Conservation (phyloP, 352 stramenopile genomes). For the Phytophthora crassamura region DNA sequence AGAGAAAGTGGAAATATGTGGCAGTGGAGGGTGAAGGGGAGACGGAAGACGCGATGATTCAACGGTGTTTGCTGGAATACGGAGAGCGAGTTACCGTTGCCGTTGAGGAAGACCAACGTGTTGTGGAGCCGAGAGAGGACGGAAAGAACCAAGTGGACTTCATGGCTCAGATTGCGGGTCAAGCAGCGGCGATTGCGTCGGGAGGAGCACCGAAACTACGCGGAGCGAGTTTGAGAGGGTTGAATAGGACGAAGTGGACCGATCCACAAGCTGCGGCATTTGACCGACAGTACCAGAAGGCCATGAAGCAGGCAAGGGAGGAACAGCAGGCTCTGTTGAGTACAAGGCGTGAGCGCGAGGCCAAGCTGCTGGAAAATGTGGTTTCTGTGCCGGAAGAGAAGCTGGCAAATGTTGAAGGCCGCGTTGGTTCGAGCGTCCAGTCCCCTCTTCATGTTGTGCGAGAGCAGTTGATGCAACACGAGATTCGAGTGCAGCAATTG, state of each 20-base stretch:
- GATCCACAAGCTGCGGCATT: slow-evolving; percentile 51
- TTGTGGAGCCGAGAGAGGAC: slow-evolving; percentile 11
- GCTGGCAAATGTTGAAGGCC: slow-evolving; percentile 8
- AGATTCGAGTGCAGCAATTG: slow-evolving; percentile 44
- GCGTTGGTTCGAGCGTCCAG: slow-evolving; percentile 9
- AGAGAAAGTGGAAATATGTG: slow-evolving; percentile 55
- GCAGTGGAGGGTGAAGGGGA: slow-evolving; percentile 37
- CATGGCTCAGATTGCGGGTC: slow-evolving; percentile 59
- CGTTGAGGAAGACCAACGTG: slow-evolving; percentile 22
- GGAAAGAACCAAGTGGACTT: slow-evolving; percentile 26
- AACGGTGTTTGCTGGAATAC: slow-evolving; percentile 85
- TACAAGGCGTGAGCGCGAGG: slow-evolving; percentile 54
- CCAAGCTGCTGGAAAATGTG: slow-evolving; percentile 57
- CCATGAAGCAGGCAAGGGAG: slow-evolving; percentile 51
- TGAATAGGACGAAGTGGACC: slow-evolving; percentile 21
- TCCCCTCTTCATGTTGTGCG: slow-evolving; percentile 26
- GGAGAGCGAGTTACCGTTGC: slow-evolving; percentile 59
- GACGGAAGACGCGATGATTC: slow-evolving; percentile 71
- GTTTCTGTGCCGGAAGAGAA: slow-evolving; percentile 46
- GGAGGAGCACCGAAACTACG: slow-evolving; percentile 14
- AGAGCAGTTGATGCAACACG: slow-evolving; percentile 41
- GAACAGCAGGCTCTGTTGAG: slow-evolving; percentile 55
- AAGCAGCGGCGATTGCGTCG: slow-evolving; percentile 49
- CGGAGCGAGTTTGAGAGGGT: slow-evolving; percentile 17
- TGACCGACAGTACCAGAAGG: slow-evolving; percentile 68